phyloP scores from a whole-genome alignment of 371 early-diverging fungal genomes.

The Mucor circinelloides region DNA sequence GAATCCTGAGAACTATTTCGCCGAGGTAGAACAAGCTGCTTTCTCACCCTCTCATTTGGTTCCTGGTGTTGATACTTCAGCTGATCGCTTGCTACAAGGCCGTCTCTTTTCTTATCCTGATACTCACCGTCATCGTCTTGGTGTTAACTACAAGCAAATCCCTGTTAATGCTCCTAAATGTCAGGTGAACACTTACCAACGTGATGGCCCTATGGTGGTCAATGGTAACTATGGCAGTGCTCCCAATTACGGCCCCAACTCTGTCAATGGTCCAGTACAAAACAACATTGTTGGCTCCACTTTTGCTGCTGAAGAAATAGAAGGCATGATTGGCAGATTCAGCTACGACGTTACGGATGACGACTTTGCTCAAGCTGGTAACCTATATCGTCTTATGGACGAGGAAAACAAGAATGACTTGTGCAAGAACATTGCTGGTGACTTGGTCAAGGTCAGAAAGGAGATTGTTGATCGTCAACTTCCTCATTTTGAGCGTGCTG shows the following conservation, averaged over 20 bases:
- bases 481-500: constrained; percentile 73
- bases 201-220: constrained; percentile 58
- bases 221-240: constrained; percentile 65
- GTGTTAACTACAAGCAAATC: constrained; percentile 73
- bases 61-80: constrained; percentile 71
- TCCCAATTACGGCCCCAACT: constrained; percentile 81
- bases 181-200: constrained; percentile 61
- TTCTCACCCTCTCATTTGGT: constrained; percentile 74
- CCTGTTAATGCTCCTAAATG: constrained; percentile 68
- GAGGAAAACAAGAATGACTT: constrained; percentile 66
- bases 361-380: constrained; percentile 73
- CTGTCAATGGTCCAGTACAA: constrained; percentile 57
- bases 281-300: constrained; percentile 51
- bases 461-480: constrained; percentile 74
- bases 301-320: constrained; percentile 40
- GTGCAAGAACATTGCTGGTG: constrained; percentile 68
- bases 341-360: constrained; percentile 59
- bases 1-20: constrained; percentile 78
- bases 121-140: constrained; percentile 80
- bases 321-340: constrained; percentile 64
- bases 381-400: constrained; percentile 66
- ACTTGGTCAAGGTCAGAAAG: constrained; percentile 63
- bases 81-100: constrained; percentile 77
- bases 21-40: constrained; percentile 79
- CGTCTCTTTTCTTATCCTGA: constrained; percentile 80